These are phyloP conservation scores for Lagerstroemia speciosa DNA, from an alignment of 345 rosid genomes.

Conservation along the genomic window DNA sequence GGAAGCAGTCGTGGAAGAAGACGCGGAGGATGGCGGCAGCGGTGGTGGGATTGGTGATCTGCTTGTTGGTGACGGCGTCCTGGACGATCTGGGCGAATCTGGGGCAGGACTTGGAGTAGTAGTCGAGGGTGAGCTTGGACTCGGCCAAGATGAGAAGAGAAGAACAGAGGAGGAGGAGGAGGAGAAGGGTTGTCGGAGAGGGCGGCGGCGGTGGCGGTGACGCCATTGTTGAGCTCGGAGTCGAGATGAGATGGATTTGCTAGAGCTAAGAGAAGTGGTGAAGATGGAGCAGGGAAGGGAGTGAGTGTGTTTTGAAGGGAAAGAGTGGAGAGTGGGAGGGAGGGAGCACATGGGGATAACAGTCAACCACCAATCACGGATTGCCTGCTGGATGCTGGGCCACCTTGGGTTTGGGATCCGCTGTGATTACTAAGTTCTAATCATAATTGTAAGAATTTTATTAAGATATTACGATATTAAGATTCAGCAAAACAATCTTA, in stretches of 20 bases:
- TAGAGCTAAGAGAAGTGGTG: not conserved
- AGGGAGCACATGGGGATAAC: not conserved
- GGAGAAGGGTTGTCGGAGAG: slow-evolving; percentile 1
- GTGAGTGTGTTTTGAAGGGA: not conserved
- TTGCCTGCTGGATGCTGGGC: slow-evolving; percentile 6
- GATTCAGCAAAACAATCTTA: no score
- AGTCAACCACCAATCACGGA: slow-evolving; percentile 36
- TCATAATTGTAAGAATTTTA: no score
- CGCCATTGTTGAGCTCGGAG: slow-evolving; percentile 1
- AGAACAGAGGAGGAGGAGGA: slow-evolving; percentile 15
- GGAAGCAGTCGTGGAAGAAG: slow-evolving; percentile 78
- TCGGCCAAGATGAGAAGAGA: slow-evolving; percentile 15
- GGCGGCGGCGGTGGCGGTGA: slow-evolving; percentile 13
- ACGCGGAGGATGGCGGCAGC: slow-evolving; percentile 81
- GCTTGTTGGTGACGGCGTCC: slow-evolving; percentile 62
- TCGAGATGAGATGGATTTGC: slow-evolving; percentile 17
- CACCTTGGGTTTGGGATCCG: not conserved
- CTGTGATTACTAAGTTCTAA: no score
- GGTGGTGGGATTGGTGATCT: slow-evolving; percentile 69
- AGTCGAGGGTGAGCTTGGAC: slow-evolving; percentile 36
- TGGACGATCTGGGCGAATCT: slow-evolving; percentile 48
- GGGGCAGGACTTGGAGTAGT: slow-evolving; percentile 69
- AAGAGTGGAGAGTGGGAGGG: not conserved
- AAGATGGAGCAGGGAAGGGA: not conserved
- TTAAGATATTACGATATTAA: no score